Evolutionary conservation across 768 basidiomycete species (phyloP).

Genomic region (Lentinula guzmanii): DNA sequence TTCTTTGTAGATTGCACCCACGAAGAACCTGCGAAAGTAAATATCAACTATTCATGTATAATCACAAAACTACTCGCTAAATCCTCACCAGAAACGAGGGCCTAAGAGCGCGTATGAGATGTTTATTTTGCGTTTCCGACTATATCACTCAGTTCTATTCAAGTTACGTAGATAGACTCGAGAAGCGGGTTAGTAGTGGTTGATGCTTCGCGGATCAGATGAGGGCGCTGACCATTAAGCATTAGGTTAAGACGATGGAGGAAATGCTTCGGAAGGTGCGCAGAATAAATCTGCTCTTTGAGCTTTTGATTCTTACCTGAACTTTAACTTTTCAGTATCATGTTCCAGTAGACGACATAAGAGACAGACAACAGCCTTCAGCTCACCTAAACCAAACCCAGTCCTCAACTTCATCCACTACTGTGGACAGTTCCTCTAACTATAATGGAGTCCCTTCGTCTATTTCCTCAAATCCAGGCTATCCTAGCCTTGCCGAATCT

Average conservation of each 20-base stretch:
- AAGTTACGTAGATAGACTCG: constrained; percentile 35
- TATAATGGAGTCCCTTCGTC: background rate
- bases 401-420: background rate
- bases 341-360: background rate
- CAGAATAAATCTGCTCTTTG: background rate
- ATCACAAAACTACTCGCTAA: background rate
- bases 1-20: constrained; percentile 42
- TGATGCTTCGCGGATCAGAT: background rate
- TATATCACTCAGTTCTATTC: background rate
- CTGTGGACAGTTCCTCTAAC: background rate
- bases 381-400: background rate
- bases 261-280: constrained; percentile 31
- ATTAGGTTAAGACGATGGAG: constrained; percentile 35
- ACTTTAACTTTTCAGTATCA: background rate
- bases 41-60: constrained; percentile 6
- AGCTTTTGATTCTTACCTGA: background rate
- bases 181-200: constrained; percentile 16
- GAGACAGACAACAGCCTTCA: background rate
- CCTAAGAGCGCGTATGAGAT: constrained; percentile 4
- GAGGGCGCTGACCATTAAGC: background rate
- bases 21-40: constrained; percentile 48
- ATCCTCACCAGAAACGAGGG: constrained; percentile 1
- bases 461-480: background rate
- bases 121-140: background rate
- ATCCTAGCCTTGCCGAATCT: constrained; percentile 5